Base-by-base conservation (phyloP, 306 rosid genomes). In the Hylodesmum podocarpum region DNA sequence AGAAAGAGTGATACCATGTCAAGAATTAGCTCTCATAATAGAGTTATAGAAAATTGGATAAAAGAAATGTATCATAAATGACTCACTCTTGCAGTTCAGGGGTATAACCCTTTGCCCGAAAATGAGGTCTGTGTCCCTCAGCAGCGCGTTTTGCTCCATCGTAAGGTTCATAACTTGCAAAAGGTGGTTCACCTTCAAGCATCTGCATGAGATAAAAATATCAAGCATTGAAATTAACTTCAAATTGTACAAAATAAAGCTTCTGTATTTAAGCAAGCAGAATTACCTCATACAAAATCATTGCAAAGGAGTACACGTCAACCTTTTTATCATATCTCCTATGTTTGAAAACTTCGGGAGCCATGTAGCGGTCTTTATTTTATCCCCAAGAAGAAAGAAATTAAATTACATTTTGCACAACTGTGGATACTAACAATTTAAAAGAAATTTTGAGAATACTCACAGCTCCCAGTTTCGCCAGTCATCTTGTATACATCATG, bases 401-500 rank as follows among this genome's bases (percentile, higher is more conserved):
- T 46, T 70, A 49, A 43, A 29, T 62, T 31, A 43, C 77, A 15
- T 11, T 78, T 29, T 59, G 33, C 46, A 70, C 13, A 44, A 18
- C 73, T 34, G 74, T 72, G 25, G 68, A 46, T 19, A 54, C 5
- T 49, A 21, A 59, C 22, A 19, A 53, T 67, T 50, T 25, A 16
- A 36, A 47, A 80, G 22, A 69, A 66, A 46, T 64, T 76, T 40
- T 11, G 53, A 69, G 63, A 74, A 80, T 75, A 91, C 99, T 91
- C 85, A 96, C 99, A 96, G 74, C 97, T 96, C 81, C 99, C 99
- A 64, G 99, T 96, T 88, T 96, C 99, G 58, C 99, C 99, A 25
- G 99, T 96, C 99, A 96, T 91, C 88, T 89, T 96, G 93, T 96
- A 96, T 18, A 96, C 99, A 83, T 96, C 99, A 58, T 91, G 99